phyloP scores from a whole-genome alignment of 1,284 basidiomycete genomes.

The Leccinum proliferum region DNA sequence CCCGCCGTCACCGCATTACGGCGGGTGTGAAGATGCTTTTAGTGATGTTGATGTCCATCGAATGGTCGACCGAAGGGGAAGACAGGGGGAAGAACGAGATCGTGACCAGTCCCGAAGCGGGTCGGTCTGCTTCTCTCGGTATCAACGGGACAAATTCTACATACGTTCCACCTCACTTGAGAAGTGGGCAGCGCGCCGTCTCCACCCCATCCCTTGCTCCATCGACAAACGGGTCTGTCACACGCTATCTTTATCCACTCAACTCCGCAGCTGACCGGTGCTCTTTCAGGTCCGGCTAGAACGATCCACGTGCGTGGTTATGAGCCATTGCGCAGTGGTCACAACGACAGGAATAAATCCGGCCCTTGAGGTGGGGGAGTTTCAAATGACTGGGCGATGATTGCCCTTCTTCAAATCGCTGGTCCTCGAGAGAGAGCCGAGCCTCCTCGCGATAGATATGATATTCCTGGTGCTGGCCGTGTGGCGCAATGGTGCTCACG shows the following conservation, averaged over 20 bases:
- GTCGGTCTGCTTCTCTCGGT: constrained; percentile 50
- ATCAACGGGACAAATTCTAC: constrained; percentile 72
- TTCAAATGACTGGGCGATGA: constrained; percentile 42
- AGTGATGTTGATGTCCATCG: no score
- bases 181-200: constrained; percentile 76
- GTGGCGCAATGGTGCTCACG: constrained; percentile 91
- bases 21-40: no score
- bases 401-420: constrained; percentile 34
- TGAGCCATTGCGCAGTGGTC: constrained; percentile 41
- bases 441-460: constrained; percentile 34
- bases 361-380: constrained; percentile 37
- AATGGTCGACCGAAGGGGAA: no score
- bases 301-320: constrained; percentile 62
- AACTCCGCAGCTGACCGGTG: constrained; percentile 14
- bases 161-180: constrained; percentile 92
- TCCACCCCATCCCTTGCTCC: constrained; percentile 41
- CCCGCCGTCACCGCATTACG: no score
- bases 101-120: no score
- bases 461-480: constrained; percentile 64
- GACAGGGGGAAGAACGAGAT: no score
- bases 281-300: constrained; percentile 60
- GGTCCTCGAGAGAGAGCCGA: constrained; percentile 32
- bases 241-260: constrained; percentile 7
- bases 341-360: constrained; percentile 42
- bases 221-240: constrained; percentile 45